Conservation (phyloP, 345 rosid genomes). For the Euphorbia pulcherrima region DNA sequence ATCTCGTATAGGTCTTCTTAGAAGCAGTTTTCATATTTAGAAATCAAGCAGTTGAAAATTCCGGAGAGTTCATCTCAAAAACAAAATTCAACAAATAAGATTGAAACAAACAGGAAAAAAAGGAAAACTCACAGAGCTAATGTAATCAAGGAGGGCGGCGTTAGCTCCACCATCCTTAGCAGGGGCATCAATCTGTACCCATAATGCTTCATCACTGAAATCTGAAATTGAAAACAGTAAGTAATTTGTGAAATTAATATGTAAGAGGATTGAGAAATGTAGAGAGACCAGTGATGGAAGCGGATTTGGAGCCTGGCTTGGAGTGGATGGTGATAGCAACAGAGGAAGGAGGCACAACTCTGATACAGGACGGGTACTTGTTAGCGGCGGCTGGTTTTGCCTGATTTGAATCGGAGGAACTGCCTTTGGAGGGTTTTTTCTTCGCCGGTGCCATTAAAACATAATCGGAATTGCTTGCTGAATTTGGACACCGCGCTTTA, state of each 20-base stretch:
- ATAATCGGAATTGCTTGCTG: too few relatives aligned
- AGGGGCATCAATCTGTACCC: constrained; percentile 86
- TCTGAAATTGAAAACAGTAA: constrained; percentile 34
- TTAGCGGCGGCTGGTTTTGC: not conserved
- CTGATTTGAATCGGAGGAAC: constrained; percentile 19
- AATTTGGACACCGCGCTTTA: too few relatives aligned
- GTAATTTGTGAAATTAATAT: not conserved
- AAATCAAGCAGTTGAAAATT: not conserved
- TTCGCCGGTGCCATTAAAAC: constrained; percentile 56
- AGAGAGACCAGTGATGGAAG: constrained; percentile 69
- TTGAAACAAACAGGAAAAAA: not conserved
- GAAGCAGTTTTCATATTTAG: not conserved
- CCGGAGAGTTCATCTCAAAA: not conserved
- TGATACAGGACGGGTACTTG: constrained; percentile 60
- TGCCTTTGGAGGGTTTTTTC: constrained; percentile 52
- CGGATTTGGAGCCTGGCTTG: constrained; percentile 86
- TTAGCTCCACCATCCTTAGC: constrained; percentile 95
- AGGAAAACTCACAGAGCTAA: constrained; percentile 57
- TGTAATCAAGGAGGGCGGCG: constrained; percentile 79
- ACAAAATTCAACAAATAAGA: not conserved
- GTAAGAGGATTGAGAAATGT: not conserved
- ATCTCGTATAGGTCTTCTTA: too few relatives aligned
- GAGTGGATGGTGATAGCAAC: constrained; percentile 92
- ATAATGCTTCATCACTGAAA: constrained; percentile 74
- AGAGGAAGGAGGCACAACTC: constrained; percentile 60